Evolutionary conservation across 2,329 filamentous ascomycete genomes (phyloP), one percentile per base, ranked within the genome.

Genomic region (Diaporthe vaccinii): DNA sequence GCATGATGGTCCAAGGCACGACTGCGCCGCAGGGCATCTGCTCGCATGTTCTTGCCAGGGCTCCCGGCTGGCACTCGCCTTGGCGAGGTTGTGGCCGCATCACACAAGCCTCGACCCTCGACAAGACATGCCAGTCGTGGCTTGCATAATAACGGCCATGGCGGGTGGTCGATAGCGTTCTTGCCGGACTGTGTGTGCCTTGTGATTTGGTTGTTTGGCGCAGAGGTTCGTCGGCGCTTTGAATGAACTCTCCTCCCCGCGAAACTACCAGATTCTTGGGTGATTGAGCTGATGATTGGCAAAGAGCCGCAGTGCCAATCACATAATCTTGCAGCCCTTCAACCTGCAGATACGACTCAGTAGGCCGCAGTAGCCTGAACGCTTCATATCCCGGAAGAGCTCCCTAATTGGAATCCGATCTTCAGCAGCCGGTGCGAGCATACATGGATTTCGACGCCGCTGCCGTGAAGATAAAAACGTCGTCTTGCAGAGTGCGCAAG

Each of bases 281-380:
- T 65, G 36, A 65, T 73, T 44, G 58, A 17, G 20, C 25, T 62
- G 44, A 44, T 55, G 58, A 55, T 73, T 53, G 46, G 70, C 58
- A 62, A 55, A 73, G 58, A 73, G 58, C 58, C 70, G 70, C 58
- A 17, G 44, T 53, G 70, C 41, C 70, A 73, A 65, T 73, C 71
- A 73, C 71, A 61, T 34, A 65, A 20, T 73, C 25, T 55, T 73
- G 71, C 71, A 65, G 58, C 22, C 51, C 58, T 55, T 55, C 25
- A 10, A 55, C 71, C 34, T 73, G 71, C 71, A 73, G 71, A 73
- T 73, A 73, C 71, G 71, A 73, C 46, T 44, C 46, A 53, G 57
- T 55, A 73, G 70, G 44, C 51, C 58, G 71, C 46, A 57, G 71
- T 73, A 49, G 49, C 58, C 51, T 55, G 69, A 55, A 73, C 58